Conservation (phyloP, 768 basidiomycete species). For the Mycena albidolilacea region DNA sequence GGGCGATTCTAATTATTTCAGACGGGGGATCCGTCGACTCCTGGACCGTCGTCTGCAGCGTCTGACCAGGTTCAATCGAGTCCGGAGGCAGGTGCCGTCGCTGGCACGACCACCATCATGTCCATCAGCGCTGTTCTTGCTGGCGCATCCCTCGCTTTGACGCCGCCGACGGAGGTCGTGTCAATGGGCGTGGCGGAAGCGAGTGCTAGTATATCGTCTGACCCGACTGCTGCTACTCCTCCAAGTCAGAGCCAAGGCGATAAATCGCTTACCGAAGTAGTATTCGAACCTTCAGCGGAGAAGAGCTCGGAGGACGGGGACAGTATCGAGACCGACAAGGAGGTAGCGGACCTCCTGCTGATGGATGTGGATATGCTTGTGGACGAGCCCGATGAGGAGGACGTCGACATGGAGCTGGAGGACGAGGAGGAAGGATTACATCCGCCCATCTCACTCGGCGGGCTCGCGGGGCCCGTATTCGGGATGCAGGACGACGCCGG, state of each 20-base stretch:
- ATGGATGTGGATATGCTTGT: constrained; percentile 33
- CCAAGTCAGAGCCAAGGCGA: background rate
- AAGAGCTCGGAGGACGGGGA: constrained; percentile 30
- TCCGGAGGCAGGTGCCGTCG: background rate
- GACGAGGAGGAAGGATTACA: constrained; percentile 34
- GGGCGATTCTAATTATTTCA: constrained; percentile 11
- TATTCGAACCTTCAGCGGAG: background rate
- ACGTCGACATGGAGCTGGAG: constrained; percentile 39
- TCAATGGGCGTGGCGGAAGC: background rate
- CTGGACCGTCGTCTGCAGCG: background rate
- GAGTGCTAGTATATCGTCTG: constrained; percentile 11
- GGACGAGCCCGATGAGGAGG: constrained; percentile 37
- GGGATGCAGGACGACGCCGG: constrained; percentile 18
- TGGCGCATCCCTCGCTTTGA: constrained; percentile 9
- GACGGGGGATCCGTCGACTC: constrained; percentile 2
- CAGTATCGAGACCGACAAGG: constrained; percentile 32
- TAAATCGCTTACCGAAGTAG: background rate
- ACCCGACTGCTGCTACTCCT: background rate
- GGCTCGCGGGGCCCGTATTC: constrained; percentile 30
- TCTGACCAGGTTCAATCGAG: constrained; percentile 1
- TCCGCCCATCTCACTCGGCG: constrained; percentile 30
- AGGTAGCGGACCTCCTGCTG: constrained; percentile 38
- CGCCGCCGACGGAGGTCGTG: background rate
- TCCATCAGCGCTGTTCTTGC: background rate
- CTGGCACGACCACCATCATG: background rate